Conservation (phyloP, 768 basidiomycete genomes). For the Glaciozyma antarctica region DNA sequence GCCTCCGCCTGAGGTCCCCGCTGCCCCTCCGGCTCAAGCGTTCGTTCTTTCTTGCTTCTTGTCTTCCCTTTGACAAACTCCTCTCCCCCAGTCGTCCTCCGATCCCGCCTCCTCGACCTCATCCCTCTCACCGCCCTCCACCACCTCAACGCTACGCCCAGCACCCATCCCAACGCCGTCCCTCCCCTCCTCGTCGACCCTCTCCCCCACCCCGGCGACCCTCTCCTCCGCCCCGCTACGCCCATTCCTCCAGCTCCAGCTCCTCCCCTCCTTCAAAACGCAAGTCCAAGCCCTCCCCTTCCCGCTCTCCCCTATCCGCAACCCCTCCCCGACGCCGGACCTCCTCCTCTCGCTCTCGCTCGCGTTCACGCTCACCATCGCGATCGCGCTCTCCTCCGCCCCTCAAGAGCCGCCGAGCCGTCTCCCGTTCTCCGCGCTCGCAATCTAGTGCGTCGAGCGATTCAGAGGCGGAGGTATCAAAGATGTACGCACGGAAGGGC, state of each 20-base stretch:
- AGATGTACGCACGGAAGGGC: too few relatives aligned
- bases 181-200: not conserved
- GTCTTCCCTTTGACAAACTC: too few relatives aligned
- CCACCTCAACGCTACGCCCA: not conserved
- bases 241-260: not conserved
- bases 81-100: not conserved
- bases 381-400: not conserved
- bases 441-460: not conserved
- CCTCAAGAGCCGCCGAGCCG: not conserved
- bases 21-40: too few relatives aligned
- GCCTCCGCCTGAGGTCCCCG: not conserved
- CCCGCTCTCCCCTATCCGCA: not conserved
- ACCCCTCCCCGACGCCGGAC: not conserved
- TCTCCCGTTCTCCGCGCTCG: not conserved
- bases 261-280: not conserved
- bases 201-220: not conserved
- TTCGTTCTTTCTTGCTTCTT: too few relatives aligned
- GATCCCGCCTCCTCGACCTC: not conserved
- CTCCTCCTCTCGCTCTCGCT: not conserved
- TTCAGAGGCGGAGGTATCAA: not conserved
- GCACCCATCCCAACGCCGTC: not conserved
- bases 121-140: not conserved
- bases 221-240: not conserved
- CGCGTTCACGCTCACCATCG: not conserved
- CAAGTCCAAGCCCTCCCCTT: not conserved